Percentiles rank a stretch among this genome's conserved stretches.
phyloP scores from a whole-genome alignment of 2,329 filamentous ascomycete species.

The Proliferodiscus dingleyae region DNA sequence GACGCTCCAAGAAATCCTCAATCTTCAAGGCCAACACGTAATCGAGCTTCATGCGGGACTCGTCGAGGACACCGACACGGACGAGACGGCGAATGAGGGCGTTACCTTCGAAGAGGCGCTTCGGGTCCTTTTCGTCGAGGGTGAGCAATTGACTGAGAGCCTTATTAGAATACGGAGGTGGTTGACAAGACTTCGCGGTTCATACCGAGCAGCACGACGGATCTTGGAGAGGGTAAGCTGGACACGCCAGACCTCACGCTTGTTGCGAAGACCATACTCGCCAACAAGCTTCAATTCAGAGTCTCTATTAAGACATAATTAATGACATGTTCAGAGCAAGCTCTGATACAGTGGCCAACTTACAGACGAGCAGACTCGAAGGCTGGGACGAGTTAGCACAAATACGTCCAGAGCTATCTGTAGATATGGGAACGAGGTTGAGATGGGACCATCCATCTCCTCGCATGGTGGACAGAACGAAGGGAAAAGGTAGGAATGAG shows the following conservation, averaged over 20 bases:
- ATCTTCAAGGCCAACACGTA: conserved; percentile 99
- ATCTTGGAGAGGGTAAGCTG: conserved; percentile 99
- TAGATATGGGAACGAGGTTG: conserved; percentile 1
- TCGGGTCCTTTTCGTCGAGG: conserved; percentile 99
- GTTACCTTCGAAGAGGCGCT: conserved; percentile 99
- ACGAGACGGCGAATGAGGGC: conserved; percentile 99
- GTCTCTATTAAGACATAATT: conserved; percentile 70
- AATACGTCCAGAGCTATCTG: not conserved
- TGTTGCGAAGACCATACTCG: conserved; percentile 99
- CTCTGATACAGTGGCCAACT: conserved; percentile 99
- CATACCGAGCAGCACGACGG: conserved; percentile 98
- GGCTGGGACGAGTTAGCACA: conserved; percentile 46
- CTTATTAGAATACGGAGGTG: conserved; percentile 11
- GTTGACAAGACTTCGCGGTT: conserved; percentile 1
- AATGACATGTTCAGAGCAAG: conserved; percentile 98
- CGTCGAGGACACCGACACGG: conserved; percentile 98
- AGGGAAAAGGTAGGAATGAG: not conserved
- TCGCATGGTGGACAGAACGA: not conserved
- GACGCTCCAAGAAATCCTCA: conserved; percentile 99
- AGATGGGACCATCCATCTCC: too few species aligned
- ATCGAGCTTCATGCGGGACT: conserved; percentile 99
- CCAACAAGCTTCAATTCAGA: conserved; percentile 99
- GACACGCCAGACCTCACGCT: conserved; percentile 99
- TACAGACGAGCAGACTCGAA: conserved; percentile 99
- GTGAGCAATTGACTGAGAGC: conserved; percentile 94